A percentile compares a stretch with the other conserved stretches of the same genome.
These are phyloP conservation scores for Sicyos baderoa DNA, from an alignment of 306 rosid species.

Conservation along the genomic window DNA sequence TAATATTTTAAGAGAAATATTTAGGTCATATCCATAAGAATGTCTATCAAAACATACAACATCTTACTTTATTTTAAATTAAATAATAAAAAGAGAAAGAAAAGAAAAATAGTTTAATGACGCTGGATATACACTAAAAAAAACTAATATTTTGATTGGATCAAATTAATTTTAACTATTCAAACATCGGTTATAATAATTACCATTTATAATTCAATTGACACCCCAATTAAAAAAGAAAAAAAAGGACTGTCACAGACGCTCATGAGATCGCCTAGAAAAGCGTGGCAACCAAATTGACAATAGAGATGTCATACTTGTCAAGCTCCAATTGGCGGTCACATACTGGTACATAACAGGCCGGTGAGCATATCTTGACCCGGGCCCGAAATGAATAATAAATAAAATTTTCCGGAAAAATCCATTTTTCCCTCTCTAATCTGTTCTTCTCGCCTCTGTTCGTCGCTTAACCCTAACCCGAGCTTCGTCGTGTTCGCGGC, in stretches of 20 bases:
- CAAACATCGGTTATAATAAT: too few relatives aligned
- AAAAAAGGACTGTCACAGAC: background rate
- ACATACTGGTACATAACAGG: background rate
- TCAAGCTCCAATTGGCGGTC: slow-evolving; percentile 8
- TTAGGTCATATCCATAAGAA: too few relatives aligned
- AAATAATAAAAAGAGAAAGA: too few relatives aligned
- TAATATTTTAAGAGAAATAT: too few relatives aligned
- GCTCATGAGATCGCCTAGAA: background rate
- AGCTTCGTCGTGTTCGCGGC: slow-evolving; percentile 31
- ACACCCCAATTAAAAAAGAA: background rate
- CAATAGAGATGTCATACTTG: background rate
- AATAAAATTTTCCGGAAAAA: slow-evolving; percentile 20
- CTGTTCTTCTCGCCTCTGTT: slow-evolving; percentile 17
- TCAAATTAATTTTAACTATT: too few relatives aligned
- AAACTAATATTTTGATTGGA: too few relatives aligned
- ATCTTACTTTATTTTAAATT: too few relatives aligned
- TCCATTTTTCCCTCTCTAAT: background rate
- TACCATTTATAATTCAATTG: too few relatives aligned
- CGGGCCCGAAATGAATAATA: slow-evolving; percentile 14
- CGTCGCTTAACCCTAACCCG: slow-evolving; percentile 59
- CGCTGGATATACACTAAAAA: too few relatives aligned
- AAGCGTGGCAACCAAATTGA: background rate
- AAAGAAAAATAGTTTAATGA: too few relatives aligned
- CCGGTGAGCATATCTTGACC: slow-evolving; percentile 14
- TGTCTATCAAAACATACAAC: too few relatives aligned